A percentile compares a stretch with the other conserved stretches of the same genome.
Evolutionary conservation across 2,329 filamentous ascomycete species (phyloP).

Genomic region (Cordyceps farinosa): DNA sequence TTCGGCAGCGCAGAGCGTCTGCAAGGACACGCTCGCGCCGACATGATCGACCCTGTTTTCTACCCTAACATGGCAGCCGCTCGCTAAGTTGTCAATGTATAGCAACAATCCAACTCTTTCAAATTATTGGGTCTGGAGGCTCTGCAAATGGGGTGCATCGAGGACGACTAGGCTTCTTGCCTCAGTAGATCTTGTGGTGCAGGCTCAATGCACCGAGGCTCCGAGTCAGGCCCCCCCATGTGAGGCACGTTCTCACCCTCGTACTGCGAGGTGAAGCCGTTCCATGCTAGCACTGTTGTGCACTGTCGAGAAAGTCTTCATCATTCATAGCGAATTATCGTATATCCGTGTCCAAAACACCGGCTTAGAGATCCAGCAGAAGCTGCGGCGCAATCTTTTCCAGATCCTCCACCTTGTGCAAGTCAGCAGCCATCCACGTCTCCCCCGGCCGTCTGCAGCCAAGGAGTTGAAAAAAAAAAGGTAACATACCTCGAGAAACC

Average conservation of each 20-base stretch:
- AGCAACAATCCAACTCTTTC: not conserved
- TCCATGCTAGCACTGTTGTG: not conserved
- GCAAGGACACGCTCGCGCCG: not conserved
- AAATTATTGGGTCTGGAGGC: not conserved
- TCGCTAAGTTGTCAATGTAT: not conserved
- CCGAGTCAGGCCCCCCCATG: not conserved
- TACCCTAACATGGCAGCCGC: not conserved
- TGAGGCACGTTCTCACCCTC: too few species aligned
- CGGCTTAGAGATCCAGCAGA: slow-evolving; percentile 72
- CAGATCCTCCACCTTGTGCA: slow-evolving; percentile 71
- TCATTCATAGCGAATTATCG: not conserved
- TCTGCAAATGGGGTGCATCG: too few species aligned
- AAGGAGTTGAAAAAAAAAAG: not conserved
- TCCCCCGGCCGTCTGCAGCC: too few species aligned
- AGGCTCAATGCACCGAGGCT: not conserved
- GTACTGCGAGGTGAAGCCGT: too few species aligned
- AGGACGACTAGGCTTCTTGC: too few species aligned
- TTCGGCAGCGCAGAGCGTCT: not conserved
- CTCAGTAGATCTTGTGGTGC: not conserved
- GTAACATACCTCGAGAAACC: slow-evolving; percentile 65
- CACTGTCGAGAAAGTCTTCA: not conserved
- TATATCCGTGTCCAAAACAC: not conserved
- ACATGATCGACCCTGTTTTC: not conserved
- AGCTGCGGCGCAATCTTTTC: slow-evolving; percentile 85
- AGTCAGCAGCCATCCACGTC: not conserved